These are phyloP conservation scores for Ogataea trehaloabstinens DNA, from an alignment of 805 yeast species.

Conservation along the genomic window DNA sequence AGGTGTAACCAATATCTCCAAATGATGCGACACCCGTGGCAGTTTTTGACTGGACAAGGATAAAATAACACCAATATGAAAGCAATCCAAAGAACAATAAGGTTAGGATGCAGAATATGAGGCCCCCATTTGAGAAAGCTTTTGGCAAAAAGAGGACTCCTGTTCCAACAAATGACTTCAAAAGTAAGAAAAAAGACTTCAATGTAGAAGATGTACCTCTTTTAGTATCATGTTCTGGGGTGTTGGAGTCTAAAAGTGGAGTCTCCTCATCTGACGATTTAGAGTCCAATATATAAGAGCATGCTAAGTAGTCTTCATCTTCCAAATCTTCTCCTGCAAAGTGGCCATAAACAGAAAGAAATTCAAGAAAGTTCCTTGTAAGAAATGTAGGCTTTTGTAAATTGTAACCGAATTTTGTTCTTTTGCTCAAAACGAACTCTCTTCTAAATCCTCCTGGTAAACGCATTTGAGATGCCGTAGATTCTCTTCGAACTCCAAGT, in stretches of 20 bases:
- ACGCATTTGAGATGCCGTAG: slow-evolving; percentile 64
- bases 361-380: slow-evolving; percentile 73
- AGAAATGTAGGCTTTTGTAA: slow-evolving; percentile 44
- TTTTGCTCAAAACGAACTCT: slow-evolving; percentile 48
- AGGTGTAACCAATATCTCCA: slow-evolving; percentile 66
- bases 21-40: slow-evolving; percentile 68
- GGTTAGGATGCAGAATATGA: slow-evolving; percentile 52
- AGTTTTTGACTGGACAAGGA: slow-evolving; percentile 56
- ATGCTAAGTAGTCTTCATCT: slow-evolving; percentile 58
- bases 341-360: slow-evolving; percentile 76
- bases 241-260: slow-evolving; percentile 23
- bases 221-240: slow-evolving; percentile 4
- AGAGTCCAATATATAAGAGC: slow-evolving; percentile 35
- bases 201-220: slow-evolving; percentile 69
- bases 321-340: slow-evolving; percentile 84
- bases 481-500: slow-evolving; percentile 47
- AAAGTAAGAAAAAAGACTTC: slow-evolving; percentile 67
- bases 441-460: slow-evolving; percentile 85
- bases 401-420: slow-evolving; percentile 28
- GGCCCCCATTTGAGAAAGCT: slow-evolving; percentile 73
- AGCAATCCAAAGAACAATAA: slow-evolving; percentile 61
- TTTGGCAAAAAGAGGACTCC: slow-evolving; percentile 70
- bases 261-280: slow-evolving; percentile 36
- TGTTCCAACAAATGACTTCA: slow-evolving; percentile 77
- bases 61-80: slow-evolving; percentile 77